Base-by-base conservation (phyloP, 176 grass and related monocot genomes). In the Oryza glaberrima region DNA sequence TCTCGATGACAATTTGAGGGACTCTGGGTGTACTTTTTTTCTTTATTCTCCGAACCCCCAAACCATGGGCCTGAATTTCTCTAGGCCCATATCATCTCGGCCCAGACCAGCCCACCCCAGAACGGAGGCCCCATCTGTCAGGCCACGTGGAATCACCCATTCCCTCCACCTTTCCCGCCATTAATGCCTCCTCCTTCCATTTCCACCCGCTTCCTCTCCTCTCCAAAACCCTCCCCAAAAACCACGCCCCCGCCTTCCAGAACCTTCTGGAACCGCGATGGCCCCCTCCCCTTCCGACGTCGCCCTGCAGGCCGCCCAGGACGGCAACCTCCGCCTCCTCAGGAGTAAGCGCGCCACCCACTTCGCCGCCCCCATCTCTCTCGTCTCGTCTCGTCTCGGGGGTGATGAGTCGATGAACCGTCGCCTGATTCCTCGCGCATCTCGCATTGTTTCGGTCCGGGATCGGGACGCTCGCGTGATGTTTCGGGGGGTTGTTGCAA, bases 321-420 rank as follows among this genome's bases (percentile, higher is more conserved):
- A 41, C 6, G 69, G 84, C 38, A 38, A 84, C 66, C 28, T 84
- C 75, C 43, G 65, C 81, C 67, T 41, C 58, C 79, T 91, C 73
- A 80, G 75, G 80, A 65, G 89, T 91, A 83, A 46, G 47, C 77
- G 13, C 12, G n/a, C 15, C 16, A 17, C 17, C 36, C 36, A 38
- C 6, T 38, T 4, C 36, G 36, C 12, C 30, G 22, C 16, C 23
- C 17, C 25, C 11, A 47, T 23, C 25, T 65, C 40, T 14, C 6
- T 2, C 45, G 48, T 67, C 14, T 2, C 45, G 63, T 67, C 14
- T 2, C 45, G 63, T 67, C 30, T 0, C 2, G 14, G 16, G 16
- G 51, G 15, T 17, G 3, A 1, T 15, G 51, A 19, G 19, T 6
- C 16, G 6, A 44, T 78, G 76, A 67, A 13, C 44, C 6, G 23